Percentiles rank a stretch among this genome's conserved stretches.
Evolutionary conservation across 148 eudicot genomes (phyloP).

Genomic region (Rheum nobile): DNA sequence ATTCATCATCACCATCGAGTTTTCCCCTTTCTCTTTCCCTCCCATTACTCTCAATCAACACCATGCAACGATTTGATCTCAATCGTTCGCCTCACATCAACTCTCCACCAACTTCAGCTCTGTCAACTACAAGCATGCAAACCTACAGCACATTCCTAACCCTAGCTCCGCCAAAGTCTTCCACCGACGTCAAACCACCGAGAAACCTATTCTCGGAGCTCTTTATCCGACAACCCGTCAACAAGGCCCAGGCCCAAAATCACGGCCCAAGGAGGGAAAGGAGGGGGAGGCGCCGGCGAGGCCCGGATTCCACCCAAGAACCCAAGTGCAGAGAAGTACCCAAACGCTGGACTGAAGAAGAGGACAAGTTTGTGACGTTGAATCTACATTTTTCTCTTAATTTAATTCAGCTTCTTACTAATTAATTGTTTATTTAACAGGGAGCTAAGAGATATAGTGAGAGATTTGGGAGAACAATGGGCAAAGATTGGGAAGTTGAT

Average conservation of each 20-base stretch:
- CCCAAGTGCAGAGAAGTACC: neutral
- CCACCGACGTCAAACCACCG: neutral
- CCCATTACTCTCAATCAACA: neutral
- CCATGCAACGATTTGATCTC: neutral
- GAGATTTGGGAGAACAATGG: constrained; percentile 6
- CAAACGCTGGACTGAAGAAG: constrained; percentile 1
- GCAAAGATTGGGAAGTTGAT: constrained; percentile 13
- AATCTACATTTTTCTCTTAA: neutral
- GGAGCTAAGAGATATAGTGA: neutral
- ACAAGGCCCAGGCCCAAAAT: neutral
- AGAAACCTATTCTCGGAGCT: neutral
- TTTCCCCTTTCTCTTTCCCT: neutral
- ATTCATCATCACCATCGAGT: neutral
- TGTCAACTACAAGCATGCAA: neutral
- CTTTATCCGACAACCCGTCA: neutral
- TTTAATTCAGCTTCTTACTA: neutral
- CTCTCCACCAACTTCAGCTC: neutral
- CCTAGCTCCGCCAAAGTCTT: neutral
- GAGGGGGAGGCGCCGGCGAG: neutral
- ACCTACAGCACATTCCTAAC: neutral
- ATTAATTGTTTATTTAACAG: neutral
- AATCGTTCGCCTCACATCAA: neutral
- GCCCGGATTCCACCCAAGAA: neutral
- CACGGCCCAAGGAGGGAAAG: neutral
- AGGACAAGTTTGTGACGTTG: constrained; percentile 1